Percentiles rank a stretch among this genome's conserved stretches.
Conservation (phyloP, 768 basidiomycete species). For the Polyporus arcularius region DNA sequence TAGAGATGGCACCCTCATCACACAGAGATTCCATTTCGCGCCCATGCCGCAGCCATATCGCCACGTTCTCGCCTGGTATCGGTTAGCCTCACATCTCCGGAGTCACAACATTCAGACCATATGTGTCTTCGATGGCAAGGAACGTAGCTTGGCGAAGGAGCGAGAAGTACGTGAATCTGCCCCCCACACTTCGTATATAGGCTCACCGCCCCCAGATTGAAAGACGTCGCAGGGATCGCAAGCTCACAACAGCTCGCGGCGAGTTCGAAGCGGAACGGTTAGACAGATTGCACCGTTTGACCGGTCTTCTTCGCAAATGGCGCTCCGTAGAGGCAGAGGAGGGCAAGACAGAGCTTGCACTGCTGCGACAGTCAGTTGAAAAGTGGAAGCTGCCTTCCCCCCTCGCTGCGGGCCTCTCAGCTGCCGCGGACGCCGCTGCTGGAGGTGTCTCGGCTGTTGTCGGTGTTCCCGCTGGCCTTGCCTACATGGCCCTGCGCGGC, state of each 20-base stretch:
- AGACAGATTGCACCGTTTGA: constrained; percentile 47
- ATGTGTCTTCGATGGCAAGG: constrained; percentile 80
- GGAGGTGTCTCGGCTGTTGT: neutral
- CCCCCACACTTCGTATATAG: neutral
- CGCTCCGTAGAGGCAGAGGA: constrained; percentile 14
- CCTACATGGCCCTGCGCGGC: neutral
- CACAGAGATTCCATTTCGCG: constrained; percentile 78
- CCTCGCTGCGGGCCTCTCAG: too few relatives aligned
- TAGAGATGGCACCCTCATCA: constrained; percentile 86
- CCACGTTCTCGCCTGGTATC: constrained; percentile 81
- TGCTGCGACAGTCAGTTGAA: constrained; percentile 18
- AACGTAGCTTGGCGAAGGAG: constrained; percentile 66
- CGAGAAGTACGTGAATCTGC: constrained; percentile 53
- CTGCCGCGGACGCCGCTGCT: neutral
- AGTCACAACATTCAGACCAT: constrained; percentile 56
- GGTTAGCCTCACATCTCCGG: constrained; percentile 63
- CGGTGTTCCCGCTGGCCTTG: neutral
- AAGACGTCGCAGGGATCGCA: constrained; percentile 54
- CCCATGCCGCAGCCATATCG: constrained; percentile 61
- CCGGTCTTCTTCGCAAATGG: constrained; percentile 21
- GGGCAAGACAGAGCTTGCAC: constrained; percentile 29
- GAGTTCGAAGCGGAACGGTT: constrained; percentile 60
- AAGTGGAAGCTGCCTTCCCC: neutral
- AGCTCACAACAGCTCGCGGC: constrained; percentile 51
- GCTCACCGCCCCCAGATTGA: constrained; percentile 43